These are phyloP conservation scores for Fusarium sp. DNA, from an alignment of 2,329 filamentous ascomycete species.

Conservation along the genomic window DNA sequence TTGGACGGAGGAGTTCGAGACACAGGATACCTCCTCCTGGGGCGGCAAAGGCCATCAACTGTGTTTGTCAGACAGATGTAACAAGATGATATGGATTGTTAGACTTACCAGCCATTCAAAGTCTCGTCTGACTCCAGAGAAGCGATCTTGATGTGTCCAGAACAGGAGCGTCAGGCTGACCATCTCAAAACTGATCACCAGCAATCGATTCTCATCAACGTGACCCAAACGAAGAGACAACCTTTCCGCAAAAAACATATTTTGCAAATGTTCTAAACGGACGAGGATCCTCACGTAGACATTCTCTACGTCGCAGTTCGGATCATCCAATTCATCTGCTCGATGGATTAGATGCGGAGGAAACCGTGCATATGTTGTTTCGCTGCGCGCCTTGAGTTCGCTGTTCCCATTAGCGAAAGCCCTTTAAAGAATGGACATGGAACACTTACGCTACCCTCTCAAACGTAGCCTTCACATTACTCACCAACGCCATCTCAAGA, in stretches of 20 bases:
- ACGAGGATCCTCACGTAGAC: conserved; percentile 60
- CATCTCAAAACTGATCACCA: conserved; percentile 60
- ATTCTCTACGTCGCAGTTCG: conserved; percentile 42
- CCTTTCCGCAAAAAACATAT: conserved; percentile 68
- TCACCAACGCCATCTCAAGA: conserved; percentile 65
- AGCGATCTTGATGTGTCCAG: conserved; percentile 62
- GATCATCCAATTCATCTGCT: conserved; percentile 52
- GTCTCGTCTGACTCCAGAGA: conserved; percentile 54
- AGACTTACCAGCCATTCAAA: conserved; percentile 62
- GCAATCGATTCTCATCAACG: conserved; percentile 52
- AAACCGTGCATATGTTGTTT: conserved; percentile 49
- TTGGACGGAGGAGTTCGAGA: conserved; percentile 60
- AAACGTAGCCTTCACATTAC: conserved; percentile 15
- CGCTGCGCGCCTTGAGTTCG: conserved; percentile 51
- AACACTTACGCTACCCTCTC: conserved; percentile 37
- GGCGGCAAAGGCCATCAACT: conserved; percentile 63
- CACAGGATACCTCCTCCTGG: conserved; percentile 63
- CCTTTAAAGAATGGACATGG: rapidly evolving
- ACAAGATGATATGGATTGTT: rapidly evolving
- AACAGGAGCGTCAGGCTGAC: conserved; percentile 58
- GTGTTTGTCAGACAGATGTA: not conserved
- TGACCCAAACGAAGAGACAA: conserved; percentile 61
- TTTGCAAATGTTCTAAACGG: conserved; percentile 63
- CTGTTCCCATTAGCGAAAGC: conserved; percentile 37
- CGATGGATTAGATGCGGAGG: conserved; percentile 54